Conservation (phyloP, 768 basidiomycete genomes). For the Gautieria morchelliformis region DNA sequence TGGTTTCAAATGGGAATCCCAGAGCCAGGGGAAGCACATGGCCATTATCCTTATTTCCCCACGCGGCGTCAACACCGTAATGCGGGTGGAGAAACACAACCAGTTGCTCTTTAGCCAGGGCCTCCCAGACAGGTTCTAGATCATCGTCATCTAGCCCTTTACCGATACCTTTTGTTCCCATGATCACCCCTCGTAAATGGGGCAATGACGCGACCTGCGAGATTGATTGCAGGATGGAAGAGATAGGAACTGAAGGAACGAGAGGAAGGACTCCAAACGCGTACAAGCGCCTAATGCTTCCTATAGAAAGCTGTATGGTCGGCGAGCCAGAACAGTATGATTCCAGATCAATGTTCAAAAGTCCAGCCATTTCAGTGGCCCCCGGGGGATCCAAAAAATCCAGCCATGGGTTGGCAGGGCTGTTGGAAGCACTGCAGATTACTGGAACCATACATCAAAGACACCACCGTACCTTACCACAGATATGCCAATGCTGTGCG, state of each 20-base stretch:
- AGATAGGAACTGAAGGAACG: slow-evolving; percentile 50
- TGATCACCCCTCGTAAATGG: slow-evolving; percentile 68
- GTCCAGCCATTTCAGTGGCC: slow-evolving; percentile 55
- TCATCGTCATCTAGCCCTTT: slow-evolving; percentile 71
- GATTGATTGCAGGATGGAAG: slow-evolving; percentile 53
- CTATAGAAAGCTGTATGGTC: slow-evolving; percentile 21
- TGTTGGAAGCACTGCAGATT: slow-evolving; percentile 19
- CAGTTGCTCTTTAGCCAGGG: slow-evolving; percentile 56
- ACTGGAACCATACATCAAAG: not conserved
- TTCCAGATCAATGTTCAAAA: slow-evolving; percentile 72
- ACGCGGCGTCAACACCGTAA: slow-evolving; percentile 71
- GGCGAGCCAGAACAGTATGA: slow-evolving; percentile 66
- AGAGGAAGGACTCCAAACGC: slow-evolving; percentile 81
- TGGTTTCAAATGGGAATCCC: slow-evolving; percentile 88
- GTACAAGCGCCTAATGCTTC: slow-evolving; percentile 53
- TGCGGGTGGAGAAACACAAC: slow-evolving; percentile 83
- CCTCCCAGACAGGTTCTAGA: slow-evolving; percentile 77
- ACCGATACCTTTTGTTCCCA: slow-evolving; percentile 74
- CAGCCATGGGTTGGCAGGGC: slow-evolving; percentile 87
- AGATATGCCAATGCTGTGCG: slow-evolving; percentile 69
- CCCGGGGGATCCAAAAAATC: slow-evolving; percentile 70
- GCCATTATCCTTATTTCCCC: slow-evolving; percentile 72
- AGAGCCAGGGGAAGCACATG: slow-evolving; percentile 82
- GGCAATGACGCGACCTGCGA: slow-evolving; percentile 54
- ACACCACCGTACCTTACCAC: slow-evolving; percentile 49